Evolutionary conservation across 495 filamentous ascomycete species (phyloP), one percentile per base, ranked within the genome.

Genomic region (Aspergillus biplanus): DNA sequence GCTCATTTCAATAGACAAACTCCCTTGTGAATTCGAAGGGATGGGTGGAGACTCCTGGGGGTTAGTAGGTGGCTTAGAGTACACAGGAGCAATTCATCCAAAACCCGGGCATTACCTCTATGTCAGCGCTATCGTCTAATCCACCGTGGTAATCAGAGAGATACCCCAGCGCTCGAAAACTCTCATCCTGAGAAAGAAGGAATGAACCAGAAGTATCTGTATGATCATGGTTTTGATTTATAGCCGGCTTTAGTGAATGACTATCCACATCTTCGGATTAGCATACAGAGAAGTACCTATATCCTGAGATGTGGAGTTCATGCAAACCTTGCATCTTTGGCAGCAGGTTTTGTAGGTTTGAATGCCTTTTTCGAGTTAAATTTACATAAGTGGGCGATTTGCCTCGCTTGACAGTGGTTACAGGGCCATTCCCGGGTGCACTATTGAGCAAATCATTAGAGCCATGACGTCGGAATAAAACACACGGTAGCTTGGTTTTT

Each of bases 221-320:
- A 39, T 33, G 12, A 13, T 37, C 33, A 21, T 42, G n/a, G 9
- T 39, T 15, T 6, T n/a, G 37, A 9, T 42, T 52, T 39, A 16
- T 9, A 42, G 5, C 32, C 11, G 58, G 34, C 6, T 18, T 52
- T 32, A 52, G 33, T n/a, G 33, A n/a, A 12, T 44, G 46, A 5
- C 32, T 33, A 6, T 49, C 42, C 27, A 11, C 6, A 8, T 9
- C 12, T 16, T 31, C 47, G 47, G 33, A 34, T 35, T 15, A 59
- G 39, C 9, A 56, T 46, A 72, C 32, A 83, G 81, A 81, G 81
- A 64, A 74, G 27, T 70, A n/a, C n/a, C n/a, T n/a, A 71, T 12
- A 73, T 71, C 15, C 63, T 62, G 8, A 60, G 62, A 3, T 62
- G 69, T 13, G 67, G 71, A 18, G 60, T 67, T 12, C 11, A 33